These are phyloP conservation scores for Fusarium ramigenum DNA, from an alignment of 2,329 filamentous ascomycete genomes.

Conservation along the genomic window DNA sequence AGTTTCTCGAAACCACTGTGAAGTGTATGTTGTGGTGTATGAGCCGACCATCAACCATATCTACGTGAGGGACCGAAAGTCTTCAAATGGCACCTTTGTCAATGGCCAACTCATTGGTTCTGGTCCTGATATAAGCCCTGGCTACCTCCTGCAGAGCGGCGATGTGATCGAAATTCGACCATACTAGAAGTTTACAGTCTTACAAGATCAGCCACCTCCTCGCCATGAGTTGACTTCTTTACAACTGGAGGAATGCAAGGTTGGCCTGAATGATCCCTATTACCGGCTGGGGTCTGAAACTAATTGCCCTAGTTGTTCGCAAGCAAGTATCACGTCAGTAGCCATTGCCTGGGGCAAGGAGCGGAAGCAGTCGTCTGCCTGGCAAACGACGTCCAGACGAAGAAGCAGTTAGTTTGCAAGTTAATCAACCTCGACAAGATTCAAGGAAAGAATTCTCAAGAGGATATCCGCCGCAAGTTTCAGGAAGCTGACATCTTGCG, in stretches of 20 bases:
- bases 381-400: slow-evolving; percentile 57
- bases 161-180: slow-evolving; percentile 57
- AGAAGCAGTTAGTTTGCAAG: slow-evolving; percentile 75
- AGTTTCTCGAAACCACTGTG: slow-evolving; percentile 64
- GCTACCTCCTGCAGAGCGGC: slow-evolving; percentile 60
- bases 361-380: slow-evolving; percentile 51
- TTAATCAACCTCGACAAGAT: slow-evolving; percentile 61
- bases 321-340: slow-evolving; percentile 47
- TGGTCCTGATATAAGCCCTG: slow-evolving; percentile 50
- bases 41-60: slow-evolving; percentile 56
- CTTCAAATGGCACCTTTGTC: slow-evolving; percentile 63
- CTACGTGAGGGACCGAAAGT: slow-evolving; percentile 66
- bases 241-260: slow-evolving; percentile 48
- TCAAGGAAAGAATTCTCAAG: slow-evolving; percentile 37
- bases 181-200: slow-evolving; percentile 50
- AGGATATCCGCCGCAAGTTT: slow-evolving; percentile 50
- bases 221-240: slow-evolving; percentile 41
- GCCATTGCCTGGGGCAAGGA: slow-evolving; percentile 51
- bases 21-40: slow-evolving; percentile 64
- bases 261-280: slow-evolving; percentile 8
- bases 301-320: slow-evolving; percentile 45
- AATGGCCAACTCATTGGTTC: slow-evolving; percentile 57
- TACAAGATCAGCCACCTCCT: slow-evolving; percentile 42
- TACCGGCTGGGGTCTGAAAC: not conserved
- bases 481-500: slow-evolving; percentile 64